Percentiles rank a stretch among this genome's conserved stretches.
Conservation (phyloP, 2,329 filamentous ascomycete species). For the Pestalotiopsis sp. region DNA sequence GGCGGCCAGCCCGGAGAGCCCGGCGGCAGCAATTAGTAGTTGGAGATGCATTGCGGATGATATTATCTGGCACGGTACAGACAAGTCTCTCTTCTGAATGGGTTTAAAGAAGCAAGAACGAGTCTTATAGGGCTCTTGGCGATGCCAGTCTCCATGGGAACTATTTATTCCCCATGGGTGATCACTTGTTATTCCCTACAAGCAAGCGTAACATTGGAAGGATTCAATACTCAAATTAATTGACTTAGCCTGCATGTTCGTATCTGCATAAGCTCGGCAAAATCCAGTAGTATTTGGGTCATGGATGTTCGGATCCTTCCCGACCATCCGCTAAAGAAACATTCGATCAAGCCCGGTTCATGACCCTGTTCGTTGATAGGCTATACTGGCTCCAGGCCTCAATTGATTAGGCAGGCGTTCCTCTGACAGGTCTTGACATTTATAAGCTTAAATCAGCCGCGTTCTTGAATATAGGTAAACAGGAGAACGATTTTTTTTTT, state of each 20-base stretch:
- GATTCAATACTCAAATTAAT: not conserved
- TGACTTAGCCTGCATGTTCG: not conserved
- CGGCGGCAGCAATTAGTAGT: not conserved
- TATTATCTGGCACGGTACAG: not conserved
- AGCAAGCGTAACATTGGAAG: not conserved
- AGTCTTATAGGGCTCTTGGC: no score
- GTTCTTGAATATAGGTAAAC: not conserved
- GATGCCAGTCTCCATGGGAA: no score
- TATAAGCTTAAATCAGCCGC: not conserved
- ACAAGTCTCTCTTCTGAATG: not conserved
- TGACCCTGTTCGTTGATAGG: not conserved
- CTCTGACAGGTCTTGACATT: not conserved
- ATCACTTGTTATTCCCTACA: not conserved
- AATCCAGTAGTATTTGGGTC: not conserved
- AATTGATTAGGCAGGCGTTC: not conserved
- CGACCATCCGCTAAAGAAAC: not conserved
- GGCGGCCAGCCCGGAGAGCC: not conserved
- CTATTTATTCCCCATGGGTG: not conserved
- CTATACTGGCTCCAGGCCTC: not conserved
- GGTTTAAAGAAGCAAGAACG: no score
- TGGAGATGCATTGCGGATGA: not conserved
- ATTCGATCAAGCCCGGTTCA: not conserved
- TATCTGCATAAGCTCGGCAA: not conserved
- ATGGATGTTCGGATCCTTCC: not conserved
- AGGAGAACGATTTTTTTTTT: no score